Evolutionary conservation across 2,329 filamentous ascomycete species (phyloP), one percentile per base, ranked within the genome.

Genomic region (Calonectria naviculata): DNA sequence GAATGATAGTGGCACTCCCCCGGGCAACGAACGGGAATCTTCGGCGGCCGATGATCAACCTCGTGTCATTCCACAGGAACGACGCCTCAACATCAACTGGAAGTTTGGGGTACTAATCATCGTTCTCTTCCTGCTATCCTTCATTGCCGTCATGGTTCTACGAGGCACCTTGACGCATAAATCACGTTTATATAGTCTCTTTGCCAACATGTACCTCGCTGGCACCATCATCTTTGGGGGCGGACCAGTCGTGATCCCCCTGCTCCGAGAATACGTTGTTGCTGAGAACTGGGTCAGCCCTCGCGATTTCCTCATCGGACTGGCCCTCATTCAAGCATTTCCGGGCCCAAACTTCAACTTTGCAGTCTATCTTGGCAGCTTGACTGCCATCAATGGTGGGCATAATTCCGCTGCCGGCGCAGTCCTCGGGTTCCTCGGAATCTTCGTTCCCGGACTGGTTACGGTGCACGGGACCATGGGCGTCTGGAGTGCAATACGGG

Each of bases 131-230:
- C 83, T 93, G 5, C 75, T 81, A 5, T 86, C 86, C 2, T 93
- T 94, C 73, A 82, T 89, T 60, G 76, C 83, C 2, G 78, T 93
- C 26, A 88, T 94, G 79, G 84, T 89, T 19, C 75, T 88, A 0
- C 85, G 87, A 41, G 86, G 79, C 81, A 86, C 77, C 71, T 81
- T 82, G 58, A 69, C 81, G 0, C 47, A 78, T 12, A 82, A 81
- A 0, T 85, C 89, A 0, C 81, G 90, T 0, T 81, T 87, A 0
- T 90, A 90, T 74, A 85, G 88, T 58, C 86, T 95, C 28, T 94
- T 95, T 75, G 86, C 91, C 6, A 94, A 93, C 80, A 89, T 95
- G 82, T 94, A 92, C 76, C 89, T 94, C 0, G 93, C 93, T 0
- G 93, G 93, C 0, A 94, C 93, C 1, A 88, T 92, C 68, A 92